These are phyloP conservation scores for Rhizopogon rudus DNA, from an alignment of 768 basidiomycete genomes.

Conservation along the genomic window DNA sequence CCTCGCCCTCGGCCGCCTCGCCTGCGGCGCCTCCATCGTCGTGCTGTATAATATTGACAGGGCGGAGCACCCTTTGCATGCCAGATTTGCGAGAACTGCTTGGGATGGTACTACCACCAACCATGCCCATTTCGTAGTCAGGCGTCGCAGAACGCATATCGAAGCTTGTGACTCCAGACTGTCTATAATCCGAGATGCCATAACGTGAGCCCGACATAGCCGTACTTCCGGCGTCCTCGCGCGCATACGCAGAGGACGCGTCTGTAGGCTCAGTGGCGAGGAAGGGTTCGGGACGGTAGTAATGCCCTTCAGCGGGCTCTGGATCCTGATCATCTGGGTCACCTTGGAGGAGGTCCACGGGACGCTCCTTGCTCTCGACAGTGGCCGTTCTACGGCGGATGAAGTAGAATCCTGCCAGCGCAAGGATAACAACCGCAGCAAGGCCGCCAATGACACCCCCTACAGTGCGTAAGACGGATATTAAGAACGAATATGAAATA, in stretches of 20 bases:
- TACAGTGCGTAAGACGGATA: slow-evolving; percentile 12
- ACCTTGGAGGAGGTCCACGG: slow-evolving; percentile 60
- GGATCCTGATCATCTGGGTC: slow-evolving; percentile 43
- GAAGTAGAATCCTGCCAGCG: slow-evolving; percentile 43
- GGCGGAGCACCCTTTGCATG: slow-evolving; percentile 47
- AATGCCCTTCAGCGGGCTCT: slow-evolving; percentile 51
- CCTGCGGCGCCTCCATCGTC: slow-evolving; percentile 71
- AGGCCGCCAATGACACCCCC: slow-evolving; percentile 58
- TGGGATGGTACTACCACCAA: slow-evolving; percentile 16
- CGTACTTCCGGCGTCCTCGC: slow-evolving; percentile 20
- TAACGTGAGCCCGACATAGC: slow-evolving; percentile 20
- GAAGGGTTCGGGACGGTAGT: slow-evolving; percentile 74
- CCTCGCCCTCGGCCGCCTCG: slow-evolving; percentile 25
- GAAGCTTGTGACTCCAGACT: slow-evolving; percentile 19
- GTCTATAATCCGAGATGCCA: slow-evolving; percentile 16
- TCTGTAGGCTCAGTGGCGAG: slow-evolving; percentile 60
- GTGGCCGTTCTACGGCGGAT: slow-evolving; percentile 41
- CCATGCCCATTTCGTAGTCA: slow-evolving; percentile 24
- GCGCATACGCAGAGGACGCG: slow-evolving; percentile 32
- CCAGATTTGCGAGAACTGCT: slow-evolving; percentile 32
- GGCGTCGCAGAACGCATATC: slow-evolving; percentile 45
- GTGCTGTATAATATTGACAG: slow-evolving; percentile 81
- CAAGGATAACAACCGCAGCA: slow-evolving; percentile 38
- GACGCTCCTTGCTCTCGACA: slow-evolving; percentile 46
- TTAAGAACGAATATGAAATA: background rate